Evolutionary conservation across 2,329 filamentous ascomycete species (phyloP).

Genomic region (Botrytis porri): DNA sequence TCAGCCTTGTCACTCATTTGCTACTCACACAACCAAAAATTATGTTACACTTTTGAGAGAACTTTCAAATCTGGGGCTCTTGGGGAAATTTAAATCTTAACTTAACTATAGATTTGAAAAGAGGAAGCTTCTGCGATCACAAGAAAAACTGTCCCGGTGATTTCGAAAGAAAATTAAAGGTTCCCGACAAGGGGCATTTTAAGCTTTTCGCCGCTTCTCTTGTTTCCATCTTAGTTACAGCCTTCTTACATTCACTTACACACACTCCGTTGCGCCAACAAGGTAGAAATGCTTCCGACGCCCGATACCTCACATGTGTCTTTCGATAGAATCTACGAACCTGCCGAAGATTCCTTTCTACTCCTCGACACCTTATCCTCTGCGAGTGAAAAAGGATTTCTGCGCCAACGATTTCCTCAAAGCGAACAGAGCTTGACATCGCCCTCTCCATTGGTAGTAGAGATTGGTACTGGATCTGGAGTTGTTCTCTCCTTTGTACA

Average conservation of each 20-base stretch:
- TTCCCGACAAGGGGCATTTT: neutral
- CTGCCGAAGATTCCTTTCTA: constrained; percentile 92
- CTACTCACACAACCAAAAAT: neutral
- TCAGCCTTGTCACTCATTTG: constrained; percentile 19
- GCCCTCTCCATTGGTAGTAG: constrained; percentile 65
- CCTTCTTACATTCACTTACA: constrained; percentile 2
- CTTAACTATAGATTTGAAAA: neutral
- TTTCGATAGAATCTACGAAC: constrained; percentile 88
- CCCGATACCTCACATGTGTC: constrained; percentile 89
- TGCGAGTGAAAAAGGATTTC: constrained; percentile 32
- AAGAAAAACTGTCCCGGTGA: neutral
- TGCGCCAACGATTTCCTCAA: constrained; percentile 26
- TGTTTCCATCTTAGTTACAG: neutral
- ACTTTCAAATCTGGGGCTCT: neutral
- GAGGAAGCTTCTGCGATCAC: neutral
- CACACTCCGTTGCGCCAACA: neutral
- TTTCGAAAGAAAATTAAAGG: neutral
- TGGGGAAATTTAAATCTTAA: neutral
- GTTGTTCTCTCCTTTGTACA: constrained; percentile 88
- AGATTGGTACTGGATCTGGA: constrained; percentile 88
- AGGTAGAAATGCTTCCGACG: constrained; percentile 74
- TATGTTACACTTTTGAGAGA: neutral
- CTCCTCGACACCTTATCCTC: constrained; percentile 88
- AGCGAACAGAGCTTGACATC: constrained; percentile 27
- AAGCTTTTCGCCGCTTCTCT: neutral